A percentile compares a stretch with the other conserved stretches of the same genome.
Conservation (phyloP, 1,284 basidiomycete species). For the Coriolopsis trogii region DNA sequence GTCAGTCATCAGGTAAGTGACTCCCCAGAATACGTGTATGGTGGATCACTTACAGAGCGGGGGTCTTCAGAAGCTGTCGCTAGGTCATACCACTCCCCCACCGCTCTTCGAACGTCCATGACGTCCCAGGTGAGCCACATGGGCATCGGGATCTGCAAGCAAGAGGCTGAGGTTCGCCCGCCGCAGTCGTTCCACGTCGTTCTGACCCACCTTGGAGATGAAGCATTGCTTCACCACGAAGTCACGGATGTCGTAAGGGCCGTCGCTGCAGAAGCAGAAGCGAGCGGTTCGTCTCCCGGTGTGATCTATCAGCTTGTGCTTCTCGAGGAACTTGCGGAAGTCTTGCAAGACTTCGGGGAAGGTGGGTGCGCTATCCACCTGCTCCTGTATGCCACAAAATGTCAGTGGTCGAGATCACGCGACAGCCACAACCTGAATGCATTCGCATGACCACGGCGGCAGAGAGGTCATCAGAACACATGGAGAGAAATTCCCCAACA, state of each 20-base stretch:
- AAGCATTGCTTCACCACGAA: constrained; percentile 88
- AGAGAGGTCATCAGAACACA: too few species aligned
- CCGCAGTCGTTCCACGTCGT: constrained; percentile 6
- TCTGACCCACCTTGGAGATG: constrained; percentile 67
- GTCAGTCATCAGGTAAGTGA: constrained; percentile 6
- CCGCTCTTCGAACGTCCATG: constrained; percentile 67
- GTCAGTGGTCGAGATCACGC: not conserved
- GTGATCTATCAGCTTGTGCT: constrained; percentile 66
- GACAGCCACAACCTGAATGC: not conserved
- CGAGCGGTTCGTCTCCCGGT: constrained; percentile 58
- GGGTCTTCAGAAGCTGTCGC: constrained; percentile 15
- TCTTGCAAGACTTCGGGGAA: constrained; percentile 72
- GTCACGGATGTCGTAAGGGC: constrained; percentile 83
- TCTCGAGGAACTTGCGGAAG: constrained; percentile 71
- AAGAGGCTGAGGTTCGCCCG: constrained; percentile 6
- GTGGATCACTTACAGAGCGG: constrained; percentile 23
- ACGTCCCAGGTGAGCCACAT: constrained; percentile 71
- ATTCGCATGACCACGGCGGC: too few species aligned
- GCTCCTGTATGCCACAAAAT: constrained; percentile 55
- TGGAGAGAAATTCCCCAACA: too few species aligned
- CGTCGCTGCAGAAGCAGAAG: constrained; percentile 81
- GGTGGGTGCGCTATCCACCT: constrained; percentile 78
- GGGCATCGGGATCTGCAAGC: constrained; percentile 63
- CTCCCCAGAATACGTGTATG: constrained; percentile 6
- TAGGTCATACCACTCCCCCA: constrained; percentile 46